Evolutionary conservation across 106 monocot genomes (phyloP), one percentile per base, ranked within the genome.

Genomic region (Acorus gramineus): DNA sequence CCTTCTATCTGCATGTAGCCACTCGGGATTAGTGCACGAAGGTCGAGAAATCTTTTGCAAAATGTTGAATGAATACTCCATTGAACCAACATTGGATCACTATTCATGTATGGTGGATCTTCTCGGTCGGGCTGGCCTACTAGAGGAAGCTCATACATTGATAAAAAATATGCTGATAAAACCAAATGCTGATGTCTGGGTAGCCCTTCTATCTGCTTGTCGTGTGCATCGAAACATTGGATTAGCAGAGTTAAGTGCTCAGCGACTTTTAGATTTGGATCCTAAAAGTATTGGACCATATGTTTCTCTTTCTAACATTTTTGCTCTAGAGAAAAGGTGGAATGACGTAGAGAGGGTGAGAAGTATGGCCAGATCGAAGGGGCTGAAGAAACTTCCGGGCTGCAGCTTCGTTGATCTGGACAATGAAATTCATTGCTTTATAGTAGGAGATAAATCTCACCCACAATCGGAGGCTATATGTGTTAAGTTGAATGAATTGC

Each of bases 1-100:
- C 3, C 63, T 74, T 71, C 60, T 82, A 68, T 82, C 82, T 51
- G 82, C 82, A 47, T 82, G 82, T 49, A 74, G 82, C 67, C 78
- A 82, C 49, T 12, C 78, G 65, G 77, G 82, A 57, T 62, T 82
- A 66, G 62, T 70, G 3, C 6, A 63, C 46, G 76, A 76, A 50
- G 77, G 70, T 0, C 77, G 64, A 53, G 55, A 77, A 28, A 74
- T 82, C 44, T 82, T 82, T 47, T 6, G 66, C 48, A 59, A 71
- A 46, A 77, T 82, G 61, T 66, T 57, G 4, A 55, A 53, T 42
- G 64, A 74, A 11, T 64, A 70, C 47, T 52, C 42, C 0, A 49
- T 77, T 44, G 63, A 43, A 3, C 82, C 77, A 51, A 62, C 10
- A 45, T 11, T 70, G 8, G 77, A 66, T 55, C 82, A 82, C 7